Evolutionary conservation across 106 monocot species (phyloP).

Genomic region (Phalaenopsis equestris): DNA sequence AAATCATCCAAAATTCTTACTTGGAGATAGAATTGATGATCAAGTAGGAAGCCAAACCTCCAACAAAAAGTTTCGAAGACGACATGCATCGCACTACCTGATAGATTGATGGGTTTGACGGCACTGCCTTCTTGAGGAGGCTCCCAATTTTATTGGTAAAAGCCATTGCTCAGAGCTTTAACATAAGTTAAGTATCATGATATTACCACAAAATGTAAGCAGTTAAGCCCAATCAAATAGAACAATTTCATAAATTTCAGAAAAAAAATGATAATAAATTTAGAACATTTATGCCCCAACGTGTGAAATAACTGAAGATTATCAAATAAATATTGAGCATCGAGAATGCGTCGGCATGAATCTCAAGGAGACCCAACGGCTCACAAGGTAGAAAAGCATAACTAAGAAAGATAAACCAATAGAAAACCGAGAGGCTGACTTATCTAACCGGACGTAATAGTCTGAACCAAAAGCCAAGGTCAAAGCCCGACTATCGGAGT

Average conservation of each 20-base stretch:
- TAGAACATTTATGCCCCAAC: not conserved
- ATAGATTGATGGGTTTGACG: slow-evolving; percentile 34
- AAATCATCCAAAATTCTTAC: too few relatives aligned
- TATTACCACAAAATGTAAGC: not conserved
- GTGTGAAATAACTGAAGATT: not conserved
- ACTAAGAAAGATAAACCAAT: not conserved
- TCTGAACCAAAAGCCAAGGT: too few relatives aligned
- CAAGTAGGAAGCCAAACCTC: too few relatives aligned
- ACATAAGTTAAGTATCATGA: not conserved
- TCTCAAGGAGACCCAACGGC: not conserved
- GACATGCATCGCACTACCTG: too few relatives aligned
- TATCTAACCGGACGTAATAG: too few relatives aligned
- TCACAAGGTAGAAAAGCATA: not conserved
- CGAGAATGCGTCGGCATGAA: too few relatives aligned
- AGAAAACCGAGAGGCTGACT: not conserved
- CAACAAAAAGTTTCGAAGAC: too few relatives aligned
- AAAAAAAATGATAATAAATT: not conserved
- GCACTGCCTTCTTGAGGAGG: slow-evolving; percentile 40
- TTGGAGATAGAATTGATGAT: too few relatives aligned
- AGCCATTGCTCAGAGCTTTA: too few relatives aligned
- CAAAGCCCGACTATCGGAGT: too few relatives aligned
- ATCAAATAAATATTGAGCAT: not conserved
- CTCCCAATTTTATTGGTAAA: slow-evolving; percentile 39
- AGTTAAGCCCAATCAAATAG: not conserved
- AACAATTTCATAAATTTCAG: not conserved